Conservation (phyloP, 208 protist genomes). For the Sergeia podlipaevii region DNA sequence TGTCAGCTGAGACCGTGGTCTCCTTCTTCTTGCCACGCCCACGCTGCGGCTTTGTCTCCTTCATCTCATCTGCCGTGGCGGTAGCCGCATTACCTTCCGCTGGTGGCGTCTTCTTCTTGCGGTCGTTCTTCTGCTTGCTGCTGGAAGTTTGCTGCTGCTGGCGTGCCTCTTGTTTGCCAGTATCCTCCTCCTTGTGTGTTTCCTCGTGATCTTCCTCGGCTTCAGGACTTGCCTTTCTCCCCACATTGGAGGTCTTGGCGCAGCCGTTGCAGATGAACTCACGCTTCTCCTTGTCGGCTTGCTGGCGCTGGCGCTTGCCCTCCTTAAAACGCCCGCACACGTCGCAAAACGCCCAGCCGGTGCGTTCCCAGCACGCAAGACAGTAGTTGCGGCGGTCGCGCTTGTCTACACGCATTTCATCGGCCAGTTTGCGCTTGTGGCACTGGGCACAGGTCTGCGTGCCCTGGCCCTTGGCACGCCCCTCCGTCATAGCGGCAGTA, state of each 20-base stretch:
- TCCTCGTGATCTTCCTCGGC: neutral
- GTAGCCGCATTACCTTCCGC: slow-evolving; percentile 3
- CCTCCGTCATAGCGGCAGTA: neutral
- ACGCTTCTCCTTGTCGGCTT: slow-evolving; percentile 22
- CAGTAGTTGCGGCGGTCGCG: slow-evolving; percentile 60
- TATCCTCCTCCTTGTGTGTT: slow-evolving; percentile 14
- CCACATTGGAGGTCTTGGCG: neutral
- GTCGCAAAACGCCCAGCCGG: slow-evolving; percentile 59
- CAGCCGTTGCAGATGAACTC: slow-evolving; percentile 41
- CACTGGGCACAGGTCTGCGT: slow-evolving; percentile 48
- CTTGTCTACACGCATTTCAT: slow-evolving; percentile 64
- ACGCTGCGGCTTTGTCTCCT: neutral
- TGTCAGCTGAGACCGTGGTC: neutral
- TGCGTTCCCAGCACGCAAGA: slow-evolving; percentile 70
- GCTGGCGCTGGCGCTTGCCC: slow-evolving; percentile 34
- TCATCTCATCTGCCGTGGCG: neutral
- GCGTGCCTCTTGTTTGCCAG: slow-evolving; percentile 10
- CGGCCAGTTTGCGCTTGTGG: slow-evolving; percentile 30
- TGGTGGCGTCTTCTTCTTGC: neutral
- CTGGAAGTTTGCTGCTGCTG: slow-evolving; percentile 8
- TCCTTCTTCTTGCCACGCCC: neutral
- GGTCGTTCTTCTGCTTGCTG: neutral
- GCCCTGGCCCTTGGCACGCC: neutral
- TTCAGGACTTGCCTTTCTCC: neutral
- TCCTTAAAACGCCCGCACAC: slow-evolving; percentile 65